Conservation (phyloP, 2,329 filamentous ascomycete species). For the Calonectria hongkongensis region DNA sequence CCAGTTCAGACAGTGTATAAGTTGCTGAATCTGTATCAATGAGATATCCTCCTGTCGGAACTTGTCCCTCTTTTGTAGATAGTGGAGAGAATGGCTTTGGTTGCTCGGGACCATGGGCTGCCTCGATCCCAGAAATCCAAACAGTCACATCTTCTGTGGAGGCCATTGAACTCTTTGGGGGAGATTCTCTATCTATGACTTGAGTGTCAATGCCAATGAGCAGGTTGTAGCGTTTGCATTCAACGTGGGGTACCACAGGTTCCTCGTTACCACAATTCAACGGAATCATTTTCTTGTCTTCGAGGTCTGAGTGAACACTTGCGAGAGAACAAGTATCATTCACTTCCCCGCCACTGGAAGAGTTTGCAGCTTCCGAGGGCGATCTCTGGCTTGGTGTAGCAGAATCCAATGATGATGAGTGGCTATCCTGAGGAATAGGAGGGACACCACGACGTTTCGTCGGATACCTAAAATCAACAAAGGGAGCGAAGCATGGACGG, state of each 20-base stretch:
- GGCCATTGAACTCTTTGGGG: background rate
- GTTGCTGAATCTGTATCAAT: background rate
- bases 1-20: background rate
- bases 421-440: slow-evolving; percentile 14
- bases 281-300: background rate
- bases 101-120: background rate
- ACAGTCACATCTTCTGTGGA: slow-evolving; percentile 12
- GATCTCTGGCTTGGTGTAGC: background rate
- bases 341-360: background rate
- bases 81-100: background rate
- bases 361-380: background rate
- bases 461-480: slow-evolving; percentile 45
- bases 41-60: background rate
- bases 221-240: background rate
- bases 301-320: background rate
- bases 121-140: slow-evolving; percentile 28
- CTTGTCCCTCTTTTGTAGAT: background rate
- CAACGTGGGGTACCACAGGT: background rate
- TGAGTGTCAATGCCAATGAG: background rate
- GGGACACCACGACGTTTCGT: slow-evolving; percentile 40
- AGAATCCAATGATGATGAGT: background rate
- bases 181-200: background rate
- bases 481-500: slow-evolving; percentile 38
- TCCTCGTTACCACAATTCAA: background rate
- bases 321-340: background rate